phyloP scores from a whole-genome alignment of 2,329 filamentous ascomycete species.

The Apiospora aurea region DNA sequence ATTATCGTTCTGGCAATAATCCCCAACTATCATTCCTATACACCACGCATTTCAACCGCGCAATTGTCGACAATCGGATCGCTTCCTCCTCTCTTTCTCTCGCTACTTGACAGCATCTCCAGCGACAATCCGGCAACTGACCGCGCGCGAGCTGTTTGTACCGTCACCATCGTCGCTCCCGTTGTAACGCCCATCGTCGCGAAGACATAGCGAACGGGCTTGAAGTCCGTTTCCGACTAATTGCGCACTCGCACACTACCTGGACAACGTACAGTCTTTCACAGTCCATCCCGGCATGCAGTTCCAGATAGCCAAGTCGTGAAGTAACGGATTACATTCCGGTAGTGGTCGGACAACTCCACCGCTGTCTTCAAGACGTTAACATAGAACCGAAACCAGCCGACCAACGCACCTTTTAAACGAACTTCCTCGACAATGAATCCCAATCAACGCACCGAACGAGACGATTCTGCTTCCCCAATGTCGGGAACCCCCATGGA shows the following conservation, averaged over 20 bases:
- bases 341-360: neutral
- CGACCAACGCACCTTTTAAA: neutral
- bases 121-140: neutral
- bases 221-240: neutral
- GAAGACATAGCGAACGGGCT: neutral
- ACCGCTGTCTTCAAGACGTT: neutral
- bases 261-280: no score
- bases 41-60: neutral
- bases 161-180: neutral
- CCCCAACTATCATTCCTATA: conserved; percentile 8
- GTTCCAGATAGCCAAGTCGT: neutral
- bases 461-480: conserved; percentile 45
- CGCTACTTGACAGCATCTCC: neutral
- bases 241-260: neutral
- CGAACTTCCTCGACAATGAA: neutral
- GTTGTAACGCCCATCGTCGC: neutral
- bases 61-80: neutral
- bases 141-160: conserved; percentile 3
- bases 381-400: neutral
- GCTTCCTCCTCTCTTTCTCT: neutral
- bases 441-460: neutral
- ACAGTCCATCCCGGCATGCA: neutral
- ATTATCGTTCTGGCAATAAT: conserved; percentile 1
- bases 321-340: neutral
- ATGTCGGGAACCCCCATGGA: conserved; percentile 41